phyloP scores from a whole-genome alignment of 345 rosid species.

The Brassica rapa region DNA sequence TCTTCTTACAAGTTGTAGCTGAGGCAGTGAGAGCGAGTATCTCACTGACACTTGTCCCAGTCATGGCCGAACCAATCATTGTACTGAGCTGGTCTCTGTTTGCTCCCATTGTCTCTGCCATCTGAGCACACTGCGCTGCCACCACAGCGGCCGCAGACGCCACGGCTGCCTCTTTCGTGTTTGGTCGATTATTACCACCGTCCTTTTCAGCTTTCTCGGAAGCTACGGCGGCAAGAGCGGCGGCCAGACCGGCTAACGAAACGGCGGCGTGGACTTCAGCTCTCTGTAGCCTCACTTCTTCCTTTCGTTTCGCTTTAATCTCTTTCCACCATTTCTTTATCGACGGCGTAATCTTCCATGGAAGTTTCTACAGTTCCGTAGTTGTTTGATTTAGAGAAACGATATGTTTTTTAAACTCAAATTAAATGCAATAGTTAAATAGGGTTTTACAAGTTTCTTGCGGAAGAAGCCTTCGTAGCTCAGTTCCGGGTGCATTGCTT shows the following conservation, averaged over 20 bases:
- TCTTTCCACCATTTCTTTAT: slow-evolving; percentile 91
- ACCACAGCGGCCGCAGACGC: slow-evolving; percentile 91
- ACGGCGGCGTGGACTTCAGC: slow-evolving; percentile 94
- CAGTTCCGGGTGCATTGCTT: slow-evolving; percentile 94
- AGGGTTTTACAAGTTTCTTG: slow-evolving; percentile 68
- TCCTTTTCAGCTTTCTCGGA: slow-evolving; percentile 54
- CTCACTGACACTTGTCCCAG: slow-evolving; percentile 66
- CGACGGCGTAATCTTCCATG: slow-evolving; percentile 72
- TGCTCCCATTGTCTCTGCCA: slow-evolving; percentile 90
- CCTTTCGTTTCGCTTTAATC: slow-evolving; percentile 71
- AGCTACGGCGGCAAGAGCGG: slow-evolving; percentile 80
- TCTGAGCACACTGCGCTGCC: slow-evolving; percentile 79
- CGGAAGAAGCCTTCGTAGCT: slow-evolving; percentile 77
- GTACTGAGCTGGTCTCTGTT: slow-evolving; percentile 67
- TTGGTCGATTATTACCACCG: slow-evolving; percentile 18
- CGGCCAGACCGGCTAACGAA: slow-evolving; percentile 84
- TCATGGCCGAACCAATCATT: slow-evolving; percentile 74
- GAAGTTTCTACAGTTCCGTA: slow-evolving; percentile 42
- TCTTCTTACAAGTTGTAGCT: slow-evolving; percentile 73
- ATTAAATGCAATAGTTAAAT: not conserved
- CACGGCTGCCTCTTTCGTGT: slow-evolving; percentile 63
- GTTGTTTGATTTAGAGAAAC: not conserved
- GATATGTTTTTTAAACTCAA: not conserved
- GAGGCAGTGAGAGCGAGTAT: slow-evolving; percentile 88
- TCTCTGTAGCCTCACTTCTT: slow-evolving; percentile 69